These are phyloP conservation scores for Epichloe coenophiala DNA, from an alignment of 2,329 filamentous ascomycete species.

Conservation along the genomic window DNA sequence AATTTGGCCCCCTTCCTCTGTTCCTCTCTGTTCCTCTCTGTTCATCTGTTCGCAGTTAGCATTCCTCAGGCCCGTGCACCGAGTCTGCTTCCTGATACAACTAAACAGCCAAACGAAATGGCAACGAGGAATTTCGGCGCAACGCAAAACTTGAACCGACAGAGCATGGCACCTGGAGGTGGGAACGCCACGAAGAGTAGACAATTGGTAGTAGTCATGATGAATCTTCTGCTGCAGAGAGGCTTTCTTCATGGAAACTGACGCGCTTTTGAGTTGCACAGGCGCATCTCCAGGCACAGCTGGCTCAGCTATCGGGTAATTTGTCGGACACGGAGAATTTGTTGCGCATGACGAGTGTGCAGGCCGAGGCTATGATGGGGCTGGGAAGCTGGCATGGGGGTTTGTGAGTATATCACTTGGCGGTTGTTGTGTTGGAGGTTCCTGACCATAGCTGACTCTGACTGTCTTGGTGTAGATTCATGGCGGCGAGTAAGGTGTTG, in stretches of 20 bases:
- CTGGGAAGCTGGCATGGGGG: conserved; percentile 90
- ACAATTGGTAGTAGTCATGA: conserved; percentile 20
- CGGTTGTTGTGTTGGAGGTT: neutral
- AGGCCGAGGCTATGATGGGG: conserved; percentile 83
- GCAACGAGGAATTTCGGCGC: conserved; percentile 18
- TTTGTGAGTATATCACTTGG: conserved; percentile 43
- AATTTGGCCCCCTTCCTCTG: no score
- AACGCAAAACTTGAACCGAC: conserved; percentile 19
- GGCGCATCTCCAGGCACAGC: conserved; percentile 78
- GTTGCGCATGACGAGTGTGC: conserved; percentile 86
- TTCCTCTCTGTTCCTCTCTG: no score
- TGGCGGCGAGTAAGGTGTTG: conserved; percentile 86
- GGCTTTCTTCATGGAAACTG: neutral
- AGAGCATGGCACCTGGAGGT: conserved; percentile 22
- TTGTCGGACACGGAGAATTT: conserved; percentile 88
- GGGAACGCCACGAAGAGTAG: conserved; percentile 25
- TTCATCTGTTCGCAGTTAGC: no score
- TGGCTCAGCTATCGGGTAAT: conserved; percentile 84
- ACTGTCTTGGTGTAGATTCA: conserved; percentile 51
- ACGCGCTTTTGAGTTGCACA: conserved; percentile 15
- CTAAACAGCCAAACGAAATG: conserved; percentile 11
- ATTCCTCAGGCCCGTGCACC: no score
- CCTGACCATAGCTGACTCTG: neutral
- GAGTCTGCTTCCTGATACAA: neutral
- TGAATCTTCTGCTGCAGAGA: no score